Evolutionary conservation across 176 grass and related monocot genomes (phyloP), one percentile per base, ranked within the genome.

Genomic region (Oryza rufipogon): DNA sequence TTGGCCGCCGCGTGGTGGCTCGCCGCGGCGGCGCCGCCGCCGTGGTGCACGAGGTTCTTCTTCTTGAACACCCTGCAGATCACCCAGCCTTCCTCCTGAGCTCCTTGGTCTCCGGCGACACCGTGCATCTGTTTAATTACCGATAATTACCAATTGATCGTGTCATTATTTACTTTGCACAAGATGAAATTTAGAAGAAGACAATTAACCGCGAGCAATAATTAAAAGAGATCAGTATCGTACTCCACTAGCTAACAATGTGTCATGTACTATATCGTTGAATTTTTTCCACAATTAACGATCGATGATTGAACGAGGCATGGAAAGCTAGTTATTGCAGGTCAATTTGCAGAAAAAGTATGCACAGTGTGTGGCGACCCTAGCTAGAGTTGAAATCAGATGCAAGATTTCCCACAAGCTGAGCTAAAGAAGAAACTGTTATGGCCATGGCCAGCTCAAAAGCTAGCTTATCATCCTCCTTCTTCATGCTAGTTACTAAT

Each of bases 11-110:
- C 28, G 38, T 61, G 80, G 38, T 61, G 80, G 49, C 66, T 22
- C 2, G 19, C 23, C 46, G 32, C n/a, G 41, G 20, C 60, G n/a
- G 8, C 71, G 19, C 6, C 68, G 81, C 12, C n/a, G 88, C 51
- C 75, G 49, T 84, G 83, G 74, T 83, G 83, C 33, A 87, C 77
- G n/a, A 87, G 48, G 83, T 73, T 90, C 88, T 92, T 97, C 86
- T 97, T 97, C 90, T 91, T 97, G 92, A 97, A 97, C 42, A 97
- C 90, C 85, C 86, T 87, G 90, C 94, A 97, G 58, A 97, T 83
- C 9, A 97, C 94, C 94, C 94, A 97, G 9, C 90, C 94, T 64
- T 97, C 94, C 85, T 97, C 92, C 87, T 90, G 92, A 42, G 60
- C 74, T 13, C 83, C 48, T 26, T 84, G 84, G 32, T 97, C 94